These are phyloP conservation scores for Musa beccarii DNA, from an alignment of 176 grass and related monocot species.

Conservation along the genomic window DNA sequence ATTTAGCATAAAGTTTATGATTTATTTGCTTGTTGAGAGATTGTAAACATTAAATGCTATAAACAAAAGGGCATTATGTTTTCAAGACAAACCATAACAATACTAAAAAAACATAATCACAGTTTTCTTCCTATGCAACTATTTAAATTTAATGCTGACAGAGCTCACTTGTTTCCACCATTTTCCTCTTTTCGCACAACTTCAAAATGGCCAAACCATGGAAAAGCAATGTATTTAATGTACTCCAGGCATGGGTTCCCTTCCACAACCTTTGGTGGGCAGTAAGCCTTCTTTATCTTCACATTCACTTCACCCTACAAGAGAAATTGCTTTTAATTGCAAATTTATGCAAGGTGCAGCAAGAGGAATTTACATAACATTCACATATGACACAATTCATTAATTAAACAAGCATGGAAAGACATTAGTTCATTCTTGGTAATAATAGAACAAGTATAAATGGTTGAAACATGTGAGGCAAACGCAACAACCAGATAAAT, in stretches of 20 bases:
- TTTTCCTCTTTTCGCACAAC: slow-evolving; percentile 1
- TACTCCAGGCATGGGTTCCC: slow-evolving; percentile 6
- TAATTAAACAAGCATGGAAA: too few relatives aligned
- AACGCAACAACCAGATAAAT: too few relatives aligned
- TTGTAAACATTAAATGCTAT: too few relatives aligned
- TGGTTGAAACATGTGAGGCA: too few relatives aligned
- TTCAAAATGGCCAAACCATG: neutral
- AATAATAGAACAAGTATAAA: too few relatives aligned
- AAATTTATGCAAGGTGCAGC: too few relatives aligned
- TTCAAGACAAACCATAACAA: neutral
- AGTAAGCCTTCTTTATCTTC: slow-evolving; percentile 8
- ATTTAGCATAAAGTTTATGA: too few relatives aligned
- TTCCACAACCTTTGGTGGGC: slow-evolving; percentile 6
- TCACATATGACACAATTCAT: too few relatives aligned
- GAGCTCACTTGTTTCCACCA: slow-evolving; percentile 4
- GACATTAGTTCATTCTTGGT: too few relatives aligned
- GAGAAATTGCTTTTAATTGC: neutral
- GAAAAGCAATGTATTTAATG: neutral
- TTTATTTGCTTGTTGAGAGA: too few relatives aligned
- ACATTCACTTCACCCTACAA: slow-evolving; percentile 2
- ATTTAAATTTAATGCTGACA: neutral
- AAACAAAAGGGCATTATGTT: neutral
- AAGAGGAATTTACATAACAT: too few relatives aligned
- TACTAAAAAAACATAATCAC: too few relatives aligned
- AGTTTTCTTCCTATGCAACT: neutral